Evolutionary conservation across 352 stramenopile species (phyloP).

Genomic region (Globisporangium uncinulatum): DNA sequence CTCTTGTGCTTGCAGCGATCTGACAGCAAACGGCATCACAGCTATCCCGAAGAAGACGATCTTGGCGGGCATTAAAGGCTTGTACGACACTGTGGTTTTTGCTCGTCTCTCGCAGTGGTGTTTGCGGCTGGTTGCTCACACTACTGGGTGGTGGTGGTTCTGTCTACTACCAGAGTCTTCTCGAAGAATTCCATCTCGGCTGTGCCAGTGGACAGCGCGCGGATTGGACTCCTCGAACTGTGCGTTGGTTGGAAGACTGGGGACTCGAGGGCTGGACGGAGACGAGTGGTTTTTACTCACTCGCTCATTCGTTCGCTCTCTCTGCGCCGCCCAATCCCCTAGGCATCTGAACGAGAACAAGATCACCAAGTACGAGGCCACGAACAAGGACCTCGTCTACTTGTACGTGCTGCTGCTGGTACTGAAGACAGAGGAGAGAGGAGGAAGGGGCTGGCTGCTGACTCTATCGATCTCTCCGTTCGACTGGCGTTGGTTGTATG

Average conservation of each 20-base stretch:
- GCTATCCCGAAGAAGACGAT: not conserved
- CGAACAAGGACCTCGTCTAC: conserved; percentile 4
- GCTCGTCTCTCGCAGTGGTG: too few relatives aligned
- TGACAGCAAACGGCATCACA: not conserved
- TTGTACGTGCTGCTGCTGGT: not conserved
- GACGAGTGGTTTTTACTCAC: not conserved
- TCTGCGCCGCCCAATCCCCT: too few relatives aligned
- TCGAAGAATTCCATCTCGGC: conserved; percentile 1
- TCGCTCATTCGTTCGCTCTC: not conserved
- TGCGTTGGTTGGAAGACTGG: not conserved
- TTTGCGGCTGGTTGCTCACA: too few relatives aligned
- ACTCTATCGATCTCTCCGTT: not conserved
- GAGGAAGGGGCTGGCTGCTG: too few relatives aligned
- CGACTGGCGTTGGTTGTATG: not conserved
- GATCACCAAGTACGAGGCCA: conserved; percentile 3
- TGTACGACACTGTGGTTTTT: not conserved
- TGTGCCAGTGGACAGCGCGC: not conserved
- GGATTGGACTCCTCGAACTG: conserved; percentile 1
- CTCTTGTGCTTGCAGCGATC: too few relatives aligned
- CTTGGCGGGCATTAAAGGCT: conserved; percentile 1
- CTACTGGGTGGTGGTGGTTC: too few relatives aligned
- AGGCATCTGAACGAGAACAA: conserved; percentile 7
- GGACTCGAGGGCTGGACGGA: too few relatives aligned
- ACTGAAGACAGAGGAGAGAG: too few relatives aligned
- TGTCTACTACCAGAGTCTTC: not conserved